phyloP scores from a whole-genome alignment of 2,329 filamentous ascomycete genomes.

The Trichoderma sp. region DNA sequence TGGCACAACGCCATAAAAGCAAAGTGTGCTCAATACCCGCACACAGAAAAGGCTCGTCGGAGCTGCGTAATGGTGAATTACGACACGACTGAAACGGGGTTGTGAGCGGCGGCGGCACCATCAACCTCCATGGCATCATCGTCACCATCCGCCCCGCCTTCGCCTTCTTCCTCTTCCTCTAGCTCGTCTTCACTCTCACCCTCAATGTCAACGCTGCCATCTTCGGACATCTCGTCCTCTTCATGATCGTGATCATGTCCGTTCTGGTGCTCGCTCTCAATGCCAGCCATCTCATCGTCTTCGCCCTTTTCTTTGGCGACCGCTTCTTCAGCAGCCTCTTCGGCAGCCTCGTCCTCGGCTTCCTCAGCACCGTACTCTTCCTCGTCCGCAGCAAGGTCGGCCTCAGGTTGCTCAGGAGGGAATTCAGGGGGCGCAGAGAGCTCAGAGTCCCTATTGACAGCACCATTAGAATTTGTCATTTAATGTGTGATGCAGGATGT shows the following conservation, averaged over 20 bases:
- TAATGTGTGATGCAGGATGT: constrained; percentile 5
- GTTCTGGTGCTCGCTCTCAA: constrained; percentile 51
- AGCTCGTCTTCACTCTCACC: constrained; percentile 74
- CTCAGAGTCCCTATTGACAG: constrained; percentile 82
- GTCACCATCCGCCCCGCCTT: constrained; percentile 41
- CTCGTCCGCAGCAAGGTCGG: constrained; percentile 82
- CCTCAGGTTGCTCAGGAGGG: constrained; percentile 95
- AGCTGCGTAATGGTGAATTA: constrained; percentile 27
- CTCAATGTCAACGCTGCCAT: constrained; percentile 77
- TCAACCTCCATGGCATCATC: constrained; percentile 57
- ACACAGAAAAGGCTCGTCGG: background rate
- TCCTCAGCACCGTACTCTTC: constrained; percentile 91
- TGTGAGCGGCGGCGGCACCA: constrained; percentile 37
- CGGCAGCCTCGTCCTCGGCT: constrained; percentile 68
- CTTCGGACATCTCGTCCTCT: constrained; percentile 70
- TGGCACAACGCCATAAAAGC: constrained; percentile 27
- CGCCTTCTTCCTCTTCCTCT: constrained; percentile 61
- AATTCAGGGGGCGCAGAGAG: constrained; percentile 94
- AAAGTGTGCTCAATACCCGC: background rate
- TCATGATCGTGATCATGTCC: constrained; percentile 49
- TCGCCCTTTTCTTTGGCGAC: constrained; percentile 56
- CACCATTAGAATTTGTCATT: constrained; percentile 5
- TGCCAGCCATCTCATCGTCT: constrained; percentile 75
- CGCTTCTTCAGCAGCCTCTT: constrained; percentile 59
- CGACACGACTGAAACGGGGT: constrained; percentile 41